Evolutionary conservation across 2,329 filamentous ascomycete genomes (phyloP).

Genomic region (Colletotrichum horii): DNA sequence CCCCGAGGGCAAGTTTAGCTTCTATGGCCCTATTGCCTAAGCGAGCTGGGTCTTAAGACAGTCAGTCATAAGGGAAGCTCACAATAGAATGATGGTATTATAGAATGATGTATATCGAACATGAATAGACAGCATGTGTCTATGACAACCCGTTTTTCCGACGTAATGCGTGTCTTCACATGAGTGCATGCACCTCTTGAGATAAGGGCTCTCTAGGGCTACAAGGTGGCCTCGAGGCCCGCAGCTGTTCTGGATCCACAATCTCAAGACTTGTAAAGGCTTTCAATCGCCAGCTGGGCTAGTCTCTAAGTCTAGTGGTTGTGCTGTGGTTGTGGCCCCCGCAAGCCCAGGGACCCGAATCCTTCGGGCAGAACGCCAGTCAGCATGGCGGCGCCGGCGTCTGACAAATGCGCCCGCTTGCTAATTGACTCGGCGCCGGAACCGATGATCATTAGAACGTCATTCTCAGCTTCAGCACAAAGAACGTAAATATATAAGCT

Average conservation of each 20-base stretch:
- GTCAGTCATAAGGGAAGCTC: background rate
- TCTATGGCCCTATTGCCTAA: constrained; percentile 43
- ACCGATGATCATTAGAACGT: background rate
- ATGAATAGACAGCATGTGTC: background rate
- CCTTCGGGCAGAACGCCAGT: background rate
- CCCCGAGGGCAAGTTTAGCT: constrained; percentile 47
- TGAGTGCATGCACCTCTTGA: background rate
- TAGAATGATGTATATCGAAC: background rate
- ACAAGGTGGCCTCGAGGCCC: background rate
- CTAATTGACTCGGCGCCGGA: background rate
- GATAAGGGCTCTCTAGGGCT: background rate
- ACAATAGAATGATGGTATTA: background rate
- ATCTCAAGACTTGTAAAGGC: background rate
- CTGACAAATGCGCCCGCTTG: background rate
- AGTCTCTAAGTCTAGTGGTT: background rate
- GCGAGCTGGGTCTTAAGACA: background rate
- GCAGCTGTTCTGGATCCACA: background rate
- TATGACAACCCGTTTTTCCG: background rate
- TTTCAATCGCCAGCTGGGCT: background rate
- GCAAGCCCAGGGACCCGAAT: background rate
- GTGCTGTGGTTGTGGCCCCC: background rate
- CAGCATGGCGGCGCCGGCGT: background rate
- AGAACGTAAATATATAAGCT: background rate
- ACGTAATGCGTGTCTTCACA: background rate
- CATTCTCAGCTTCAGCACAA: background rate